phyloP scores from a whole-genome alignment of 257 asterid species.

The Paraleonurus japonicus region DNA sequence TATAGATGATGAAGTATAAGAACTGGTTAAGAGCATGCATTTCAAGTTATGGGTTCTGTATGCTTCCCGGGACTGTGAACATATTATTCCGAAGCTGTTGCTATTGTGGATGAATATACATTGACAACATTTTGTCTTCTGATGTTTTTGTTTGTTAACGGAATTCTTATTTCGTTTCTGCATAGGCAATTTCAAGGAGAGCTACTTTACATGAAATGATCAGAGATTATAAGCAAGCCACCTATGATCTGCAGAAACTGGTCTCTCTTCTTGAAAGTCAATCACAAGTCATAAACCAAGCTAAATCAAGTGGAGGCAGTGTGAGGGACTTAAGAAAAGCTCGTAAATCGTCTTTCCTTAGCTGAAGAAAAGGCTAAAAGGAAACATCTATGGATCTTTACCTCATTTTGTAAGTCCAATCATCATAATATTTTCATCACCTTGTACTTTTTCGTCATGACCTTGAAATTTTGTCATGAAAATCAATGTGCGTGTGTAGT shows the following conservation, averaged over 20 bases:
- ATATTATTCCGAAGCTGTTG: too few relatives aligned
- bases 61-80: too few relatives aligned
- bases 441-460: neutral
- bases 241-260: constrained; percentile 61
- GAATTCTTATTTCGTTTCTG: constrained; percentile 15
- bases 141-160: constrained; percentile 17
- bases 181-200: constrained; percentile 91
- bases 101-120: neutral
- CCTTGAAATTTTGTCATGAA: neutral
- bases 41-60: too few relatives aligned
- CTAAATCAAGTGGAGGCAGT: constrained; percentile 52
- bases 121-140: neutral
- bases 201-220: constrained; percentile 87
- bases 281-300: constrained; percentile 41
- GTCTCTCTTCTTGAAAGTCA: constrained; percentile 64
- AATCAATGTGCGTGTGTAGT: too few relatives aligned
- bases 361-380: constrained; percentile 68
- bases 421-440: constrained; percentile 11
- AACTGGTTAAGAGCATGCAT: neutral
- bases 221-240: constrained; percentile 84
- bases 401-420: constrained; percentile 71
- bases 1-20: neutral
- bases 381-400: constrained; percentile 69
- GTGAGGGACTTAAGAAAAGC: constrained; percentile 64
- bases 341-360: constrained; percentile 54